Evolutionary conservation across 345 rosid genomes (phyloP), one percentile per base, ranked within the genome.

Genomic region (Citrus cavaleriei): DNA sequence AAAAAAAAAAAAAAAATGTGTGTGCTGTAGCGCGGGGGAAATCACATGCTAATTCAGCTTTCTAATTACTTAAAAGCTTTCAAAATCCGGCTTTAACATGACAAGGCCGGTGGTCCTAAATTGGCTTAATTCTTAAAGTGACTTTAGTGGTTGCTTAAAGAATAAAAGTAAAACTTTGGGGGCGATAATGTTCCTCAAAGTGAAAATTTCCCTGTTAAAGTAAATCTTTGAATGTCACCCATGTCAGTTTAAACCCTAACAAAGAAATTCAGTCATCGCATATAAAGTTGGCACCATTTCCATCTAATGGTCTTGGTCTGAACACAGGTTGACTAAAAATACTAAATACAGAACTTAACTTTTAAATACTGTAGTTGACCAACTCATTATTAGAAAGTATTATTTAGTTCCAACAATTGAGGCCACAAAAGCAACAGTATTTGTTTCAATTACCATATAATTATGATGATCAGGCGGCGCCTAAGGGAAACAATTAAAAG

Each of bases 171-270:
- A 30, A 30, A 6, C 62, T 64, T 40, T 61, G 58, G 38, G 71
- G 54, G 54, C 32, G 51, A 25, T 37, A 61, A 25, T 78, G 88
- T 81, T 73, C 46, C 68, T 76, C 73, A 83, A 83, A 78, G 71
- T 22, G 19, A 73, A 63, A 22, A 49, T 61, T n/a, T 24, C 4
- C 16, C 22, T 61, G 34, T 34, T 4, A 73, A 83, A 83, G 67
- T 38, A 18, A 78, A 73, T 73, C 75, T 72, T 73, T 68, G 37
- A 68, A 68, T 59, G 71, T 72, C 68, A n/a, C 63, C 66, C 66
- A 57, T 40, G 61, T 73, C 68, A n/a, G 61, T 32, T 34, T 59
- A 28, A 68, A 67, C 78, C 34, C 59, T 62, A 27, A 62, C 54
- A 79, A 38, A n/a, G 38, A 71, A 70, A 34, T 19, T 19, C n/a